Evolutionary conservation across 208 protist species (phyloP).

Genomic region (Acanthamoeba rhysodes): DNA sequence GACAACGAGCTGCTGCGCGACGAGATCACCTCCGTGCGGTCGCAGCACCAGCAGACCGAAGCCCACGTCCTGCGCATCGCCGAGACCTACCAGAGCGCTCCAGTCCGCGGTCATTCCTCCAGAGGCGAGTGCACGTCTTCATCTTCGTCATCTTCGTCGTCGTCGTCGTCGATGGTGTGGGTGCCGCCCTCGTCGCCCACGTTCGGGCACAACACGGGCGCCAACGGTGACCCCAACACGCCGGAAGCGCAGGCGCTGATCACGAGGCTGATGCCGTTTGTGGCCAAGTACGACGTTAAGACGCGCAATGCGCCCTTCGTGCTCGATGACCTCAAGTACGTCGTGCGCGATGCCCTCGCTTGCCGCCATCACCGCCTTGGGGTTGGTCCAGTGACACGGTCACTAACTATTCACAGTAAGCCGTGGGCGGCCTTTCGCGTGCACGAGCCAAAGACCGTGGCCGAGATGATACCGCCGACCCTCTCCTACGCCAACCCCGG

Average conservation of each 20-base stretch:
- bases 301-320: not conserved
- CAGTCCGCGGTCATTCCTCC: not conserved
- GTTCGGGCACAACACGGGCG: not conserved
- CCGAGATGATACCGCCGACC: not conserved
- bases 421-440: conserved; percentile 27
- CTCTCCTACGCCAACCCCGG: not conserved
- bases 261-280: not conserved
- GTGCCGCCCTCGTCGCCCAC: conserved; percentile 22
- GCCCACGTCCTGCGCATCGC: not conserved
- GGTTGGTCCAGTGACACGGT: not conserved
- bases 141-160: not conserved
- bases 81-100: not conserved
- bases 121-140: not conserved
- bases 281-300: not conserved
- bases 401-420: not conserved
- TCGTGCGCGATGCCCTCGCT: not conserved
- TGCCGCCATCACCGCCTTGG: not conserved
- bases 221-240: not conserved
- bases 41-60: not conserved
- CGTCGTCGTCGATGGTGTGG: not conserved
- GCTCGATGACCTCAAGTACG: conserved; percentile 47
- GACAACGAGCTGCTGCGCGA: conserved; percentile 18
- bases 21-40: not conserved
- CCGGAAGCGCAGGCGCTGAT: not conserved
- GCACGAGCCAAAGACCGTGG: not conserved